These are phyloP conservation scores for Phyllosticta citribraziliensis DNA, from an alignment of 2,329 filamentous ascomycete genomes.

Conservation along the genomic window DNA sequence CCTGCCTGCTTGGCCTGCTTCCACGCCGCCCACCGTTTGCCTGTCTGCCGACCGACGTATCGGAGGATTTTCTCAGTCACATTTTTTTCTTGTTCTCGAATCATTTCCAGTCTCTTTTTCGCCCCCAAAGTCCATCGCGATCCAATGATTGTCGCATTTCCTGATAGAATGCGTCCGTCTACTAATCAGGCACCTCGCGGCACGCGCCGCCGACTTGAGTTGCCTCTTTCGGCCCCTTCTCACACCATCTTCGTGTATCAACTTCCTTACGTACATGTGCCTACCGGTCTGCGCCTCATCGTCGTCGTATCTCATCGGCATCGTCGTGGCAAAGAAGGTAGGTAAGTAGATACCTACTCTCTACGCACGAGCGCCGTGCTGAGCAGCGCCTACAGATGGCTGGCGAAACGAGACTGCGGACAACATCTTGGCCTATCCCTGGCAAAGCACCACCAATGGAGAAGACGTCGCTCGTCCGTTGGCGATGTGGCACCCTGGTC, in stretches of 20 bases:
- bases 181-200: neutral
- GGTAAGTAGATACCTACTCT: neutral
- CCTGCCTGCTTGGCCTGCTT: neutral
- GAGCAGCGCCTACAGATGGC: neutral
- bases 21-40: neutral
- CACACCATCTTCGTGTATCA: neutral
- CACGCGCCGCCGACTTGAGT: neutral
- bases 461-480: neutral
- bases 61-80: neutral
- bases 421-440: neutral
- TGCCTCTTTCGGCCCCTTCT: neutral
- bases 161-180: neutral
- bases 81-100: neutral
- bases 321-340: neutral
- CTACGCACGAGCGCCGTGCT: neutral
- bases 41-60: neutral
- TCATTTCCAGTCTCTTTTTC: neutral
- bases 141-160: neutral
- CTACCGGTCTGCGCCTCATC: neutral
- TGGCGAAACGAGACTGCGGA: neutral
- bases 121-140: neutral
- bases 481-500: neutral
- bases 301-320: neutral
- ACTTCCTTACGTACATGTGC: neutral
- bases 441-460: neutral